Conservation (phyloP, 768 basidiomycete genomes). For the Rhizopogon salebrosus region DNA sequence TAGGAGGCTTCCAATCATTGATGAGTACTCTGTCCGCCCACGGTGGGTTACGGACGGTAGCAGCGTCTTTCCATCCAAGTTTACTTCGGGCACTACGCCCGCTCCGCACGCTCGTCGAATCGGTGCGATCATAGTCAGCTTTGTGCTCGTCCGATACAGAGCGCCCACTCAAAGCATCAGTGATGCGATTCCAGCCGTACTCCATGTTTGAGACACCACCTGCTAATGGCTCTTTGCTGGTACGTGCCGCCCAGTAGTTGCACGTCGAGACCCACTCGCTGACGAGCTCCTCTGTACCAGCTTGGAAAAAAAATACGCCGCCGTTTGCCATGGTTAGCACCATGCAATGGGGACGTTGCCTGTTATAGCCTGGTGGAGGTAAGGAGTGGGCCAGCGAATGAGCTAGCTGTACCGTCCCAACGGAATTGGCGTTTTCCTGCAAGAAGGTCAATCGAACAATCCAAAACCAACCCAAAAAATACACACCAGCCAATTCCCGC, state of each 20-base stretch:
- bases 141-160: slow-evolving; percentile 57
- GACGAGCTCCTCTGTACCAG: slow-evolving; percentile 97
- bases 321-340: slow-evolving; percentile 85
- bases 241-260: slow-evolving; percentile 98
- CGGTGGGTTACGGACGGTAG: slow-evolving; percentile 61
- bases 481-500: slow-evolving; percentile 97
- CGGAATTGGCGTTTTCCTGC: slow-evolving; percentile 80
- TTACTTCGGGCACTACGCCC: slow-evolving; percentile 69
- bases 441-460: slow-evolving; percentile 4
- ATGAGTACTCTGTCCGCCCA: slow-evolving; percentile 73
- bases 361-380: slow-evolving; percentile 88
- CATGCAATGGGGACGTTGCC: slow-evolving; percentile 91
- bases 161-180: slow-evolving; percentile 47
- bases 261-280: slow-evolving; percentile 98
- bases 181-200: slow-evolving; percentile 91
- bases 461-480: neutral
- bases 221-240: slow-evolving; percentile 89
- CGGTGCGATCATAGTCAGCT: slow-evolving; percentile 42
- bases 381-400: slow-evolving; percentile 86
- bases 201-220: slow-evolving; percentile 99
- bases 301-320: slow-evolving; percentile 96
- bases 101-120: slow-evolving; percentile 71
- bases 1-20: slow-evolving; percentile 92
- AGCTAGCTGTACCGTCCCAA: slow-evolving; percentile 78
- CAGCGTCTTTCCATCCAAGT: slow-evolving; percentile 66